Evolutionary conservation across 176 grass and related monocot genomes (phyloP).

Genomic region (Carex scoparia): DNA sequence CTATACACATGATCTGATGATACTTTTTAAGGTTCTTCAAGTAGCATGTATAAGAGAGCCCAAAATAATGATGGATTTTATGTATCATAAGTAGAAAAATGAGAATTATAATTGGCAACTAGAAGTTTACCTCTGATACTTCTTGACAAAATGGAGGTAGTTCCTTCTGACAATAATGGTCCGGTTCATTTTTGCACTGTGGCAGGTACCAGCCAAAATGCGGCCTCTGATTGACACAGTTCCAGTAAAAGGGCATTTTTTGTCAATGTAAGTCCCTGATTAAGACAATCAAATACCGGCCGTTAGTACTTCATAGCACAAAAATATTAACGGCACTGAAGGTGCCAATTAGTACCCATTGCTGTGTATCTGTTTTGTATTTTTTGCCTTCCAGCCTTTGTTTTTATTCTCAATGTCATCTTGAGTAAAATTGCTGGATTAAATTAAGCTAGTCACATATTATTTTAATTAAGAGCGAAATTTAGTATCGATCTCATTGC

Average conservation of each 20-base stretch:
- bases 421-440: neutral
- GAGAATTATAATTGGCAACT: neutral
- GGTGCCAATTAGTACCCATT: neutral
- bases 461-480: neutral
- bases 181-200: constrained; percentile 30
- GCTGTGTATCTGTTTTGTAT: neutral
- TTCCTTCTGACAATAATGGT: constrained; percentile 28
- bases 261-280: constrained; percentile 26
- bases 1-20: neutral
- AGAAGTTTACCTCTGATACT: constrained; percentile 18
- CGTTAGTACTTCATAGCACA: neutral
- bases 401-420: neutral
- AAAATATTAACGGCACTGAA: neutral
- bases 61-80: neutral
- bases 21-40: neutral
- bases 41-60: neutral
- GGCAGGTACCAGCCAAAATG: constrained; percentile 24
- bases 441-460: neutral
- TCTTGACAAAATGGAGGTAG: constrained; percentile 30
- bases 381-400: neutral
- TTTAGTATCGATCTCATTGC: neutral
- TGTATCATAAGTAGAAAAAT: neutral
- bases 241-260: constrained; percentile 25
- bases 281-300: neutral
- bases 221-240: constrained; percentile 19